phyloP scores from a whole-genome alignment of 2,329 filamentous ascomycete species.

The Ophiostoma pallidulum region DNA sequence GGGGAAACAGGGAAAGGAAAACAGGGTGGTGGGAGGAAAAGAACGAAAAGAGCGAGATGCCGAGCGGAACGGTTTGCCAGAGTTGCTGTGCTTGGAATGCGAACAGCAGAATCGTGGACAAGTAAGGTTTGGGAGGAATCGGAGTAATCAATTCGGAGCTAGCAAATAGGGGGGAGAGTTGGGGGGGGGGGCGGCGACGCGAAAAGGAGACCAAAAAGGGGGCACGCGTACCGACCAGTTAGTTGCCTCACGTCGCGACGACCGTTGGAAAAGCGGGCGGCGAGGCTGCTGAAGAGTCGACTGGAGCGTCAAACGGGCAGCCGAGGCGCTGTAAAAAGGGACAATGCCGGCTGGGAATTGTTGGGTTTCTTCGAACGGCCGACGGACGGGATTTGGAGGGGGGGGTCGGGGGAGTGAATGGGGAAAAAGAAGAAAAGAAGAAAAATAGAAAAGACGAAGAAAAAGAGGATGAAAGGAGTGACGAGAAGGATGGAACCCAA shows the following conservation, averaged over 20 bases:
- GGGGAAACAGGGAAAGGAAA: conserved; percentile 4
- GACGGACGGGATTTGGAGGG: too few relatives aligned
- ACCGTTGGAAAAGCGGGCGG: neutral
- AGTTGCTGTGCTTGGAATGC: too few relatives aligned
- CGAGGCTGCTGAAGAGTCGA: conserved; percentile 1
- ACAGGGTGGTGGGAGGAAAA: conserved; percentile 4
- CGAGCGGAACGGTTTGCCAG: too few relatives aligned
- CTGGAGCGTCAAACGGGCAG: neutral
- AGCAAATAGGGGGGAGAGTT: conserved; percentile 9
- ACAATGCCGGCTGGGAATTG: too few relatives aligned
- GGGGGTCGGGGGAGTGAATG: too few relatives aligned
- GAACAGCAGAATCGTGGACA: too few relatives aligned
- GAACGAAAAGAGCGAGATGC: too few relatives aligned
- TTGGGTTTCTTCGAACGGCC: too few relatives aligned
- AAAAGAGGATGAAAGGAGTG: conserved; percentile 32
- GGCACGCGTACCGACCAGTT: conserved; percentile 10
- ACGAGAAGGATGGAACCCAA: conserved; percentile 28
- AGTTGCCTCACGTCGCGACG: conserved; percentile 1
- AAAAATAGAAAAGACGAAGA: conserved; percentile 1
- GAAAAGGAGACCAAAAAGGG: conserved; percentile 9
- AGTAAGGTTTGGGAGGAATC: too few relatives aligned
- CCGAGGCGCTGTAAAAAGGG: neutral
- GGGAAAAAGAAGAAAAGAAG: conserved; percentile 19
- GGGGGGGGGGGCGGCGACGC: too few relatives aligned
- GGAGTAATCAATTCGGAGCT: conserved; percentile 9